Base-by-base conservation (phyloP, 2,329 filamentous ascomycete genomes). In the Trichoderma sp. region DNA sequence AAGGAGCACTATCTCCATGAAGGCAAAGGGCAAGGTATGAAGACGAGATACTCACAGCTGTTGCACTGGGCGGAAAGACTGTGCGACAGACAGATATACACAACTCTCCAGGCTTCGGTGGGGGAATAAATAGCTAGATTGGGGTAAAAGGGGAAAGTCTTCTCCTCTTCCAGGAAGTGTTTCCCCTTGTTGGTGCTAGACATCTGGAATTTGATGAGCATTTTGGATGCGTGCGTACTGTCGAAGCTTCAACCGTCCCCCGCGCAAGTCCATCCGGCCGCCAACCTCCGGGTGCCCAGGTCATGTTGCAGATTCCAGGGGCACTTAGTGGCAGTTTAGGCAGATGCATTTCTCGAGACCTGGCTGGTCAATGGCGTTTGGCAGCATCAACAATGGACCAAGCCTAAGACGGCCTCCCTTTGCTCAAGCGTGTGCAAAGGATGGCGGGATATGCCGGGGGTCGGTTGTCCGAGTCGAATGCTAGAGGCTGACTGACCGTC, bases 281-380 rank as follows among this genome's bases (percentile, higher is more conserved):
- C 59, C 50, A 62, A 39, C 47, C 59, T 39, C 17, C 34, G 39
- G 50, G 12, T 24, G 19, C 26, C 15, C 45, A 47, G 55, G 60
- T 63, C 60, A 63, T 63, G 60, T 63, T 54, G 59, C 59, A 62
- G 59, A 54, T 62, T 39, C 48, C 59, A 45, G 59, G 59, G 50
- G 60, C 41, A 39, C 7, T 47, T 55, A 62, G 58, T 44, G 58
- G 15, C 24, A 30, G 48, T 44, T 39, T 58, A 47, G 43, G 43
- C 39, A 58, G 55, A 47, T 58, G 24, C 17, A 9, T 58, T 30
- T 62, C 34, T 39, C 34, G 12, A 39, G 34, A 39, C 10, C 34
- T 39, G 34, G 34, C 34, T 39, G 34, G 34, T 39, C 17, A 17
- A 39, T 43, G 47, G 48, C 58, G 44, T 34, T 10, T 52, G 24